These are phyloP conservation scores for Dioscorea zingiberensis DNA, from an alignment of 106 monocot genomes.

Conservation along the genomic window DNA sequence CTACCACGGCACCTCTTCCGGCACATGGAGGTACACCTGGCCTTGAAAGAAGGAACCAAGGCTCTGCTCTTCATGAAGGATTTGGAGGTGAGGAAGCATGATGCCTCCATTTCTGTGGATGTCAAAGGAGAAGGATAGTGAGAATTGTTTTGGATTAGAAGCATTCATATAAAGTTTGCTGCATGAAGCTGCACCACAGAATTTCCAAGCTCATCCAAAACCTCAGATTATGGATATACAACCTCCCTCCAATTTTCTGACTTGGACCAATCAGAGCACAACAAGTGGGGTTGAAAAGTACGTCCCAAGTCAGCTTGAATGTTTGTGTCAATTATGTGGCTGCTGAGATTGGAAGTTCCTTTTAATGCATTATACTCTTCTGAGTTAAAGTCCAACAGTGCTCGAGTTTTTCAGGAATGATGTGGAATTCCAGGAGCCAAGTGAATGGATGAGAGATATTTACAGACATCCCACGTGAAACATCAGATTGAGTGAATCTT, in stretches of 20 bases:
- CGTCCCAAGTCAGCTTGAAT: neutral
- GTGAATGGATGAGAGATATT: neutral
- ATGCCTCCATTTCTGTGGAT: conserved; percentile 40
- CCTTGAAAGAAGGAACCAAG: conserved; percentile 18
- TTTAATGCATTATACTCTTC: neutral
- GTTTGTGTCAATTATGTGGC: neutral
- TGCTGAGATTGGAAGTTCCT: neutral
- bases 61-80: conserved; percentile 36
- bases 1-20: neutral
- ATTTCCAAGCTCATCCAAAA: conserved; percentile 1
- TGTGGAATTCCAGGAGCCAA: neutral
- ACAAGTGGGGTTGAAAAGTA: neutral
- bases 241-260: neutral
- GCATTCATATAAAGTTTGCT: neutral
- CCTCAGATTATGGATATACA: conserved; percentile 8
- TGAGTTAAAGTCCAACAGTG: neutral
- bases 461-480: neutral
- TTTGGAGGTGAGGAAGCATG: conserved; percentile 58
- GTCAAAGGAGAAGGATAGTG: neutral
- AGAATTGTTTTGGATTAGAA: no score
- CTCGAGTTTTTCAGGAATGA: neutral
- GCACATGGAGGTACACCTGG: neutral
- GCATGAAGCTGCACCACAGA: conserved; percentile 10
- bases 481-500: no score
- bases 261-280: conserved; percentile 1